These are phyloP conservation scores for Candida silvicultrix DNA, from an alignment of 805 yeast species.

Conservation along the genomic window DNA sequence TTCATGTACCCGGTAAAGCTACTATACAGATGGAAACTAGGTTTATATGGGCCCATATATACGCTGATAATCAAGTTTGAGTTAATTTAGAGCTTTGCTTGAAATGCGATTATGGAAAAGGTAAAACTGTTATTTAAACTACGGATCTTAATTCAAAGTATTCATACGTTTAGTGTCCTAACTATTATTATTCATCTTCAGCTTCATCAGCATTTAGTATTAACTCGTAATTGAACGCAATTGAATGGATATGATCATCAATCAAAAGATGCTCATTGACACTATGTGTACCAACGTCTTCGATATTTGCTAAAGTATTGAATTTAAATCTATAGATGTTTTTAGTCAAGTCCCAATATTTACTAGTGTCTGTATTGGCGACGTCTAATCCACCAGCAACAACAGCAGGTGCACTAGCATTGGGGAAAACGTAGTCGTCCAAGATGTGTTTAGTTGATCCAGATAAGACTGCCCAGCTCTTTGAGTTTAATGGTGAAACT, in stretches of 20 bases:
- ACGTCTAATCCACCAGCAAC: conserved; percentile 59
- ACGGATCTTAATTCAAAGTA: too few relatives aligned
- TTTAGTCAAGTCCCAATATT: conserved; percentile 56
- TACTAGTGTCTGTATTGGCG: conserved; percentile 66
- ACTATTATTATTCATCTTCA: not conserved
- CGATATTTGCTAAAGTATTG: conserved; percentile 28
- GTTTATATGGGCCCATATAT: too few relatives aligned
- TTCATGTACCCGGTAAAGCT: too few relatives aligned
- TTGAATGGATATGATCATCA: conserved; percentile 45
- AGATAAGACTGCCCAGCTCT: conserved; percentile 46
- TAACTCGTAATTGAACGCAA: conserved; percentile 41
- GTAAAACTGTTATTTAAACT: too few relatives aligned
- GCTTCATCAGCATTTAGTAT: not conserved
- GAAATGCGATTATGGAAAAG: too few relatives aligned
- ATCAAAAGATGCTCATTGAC: conserved; percentile 49
- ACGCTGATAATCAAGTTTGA: too few relatives aligned
- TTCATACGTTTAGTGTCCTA: too few relatives aligned
- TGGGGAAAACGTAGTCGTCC: conserved; percentile 41
- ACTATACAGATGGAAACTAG: too few relatives aligned
- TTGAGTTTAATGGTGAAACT: conserved; percentile 36
- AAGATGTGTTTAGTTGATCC: conserved; percentile 54
- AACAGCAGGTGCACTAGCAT: conserved; percentile 27
- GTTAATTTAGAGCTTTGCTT: too few relatives aligned
- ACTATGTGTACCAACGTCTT: conserved; percentile 40
- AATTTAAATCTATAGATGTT: conserved; percentile 61